Base-by-base conservation (phyloP, 176 grass and related monocot species). In the Alloteropsis semialata region DNA sequence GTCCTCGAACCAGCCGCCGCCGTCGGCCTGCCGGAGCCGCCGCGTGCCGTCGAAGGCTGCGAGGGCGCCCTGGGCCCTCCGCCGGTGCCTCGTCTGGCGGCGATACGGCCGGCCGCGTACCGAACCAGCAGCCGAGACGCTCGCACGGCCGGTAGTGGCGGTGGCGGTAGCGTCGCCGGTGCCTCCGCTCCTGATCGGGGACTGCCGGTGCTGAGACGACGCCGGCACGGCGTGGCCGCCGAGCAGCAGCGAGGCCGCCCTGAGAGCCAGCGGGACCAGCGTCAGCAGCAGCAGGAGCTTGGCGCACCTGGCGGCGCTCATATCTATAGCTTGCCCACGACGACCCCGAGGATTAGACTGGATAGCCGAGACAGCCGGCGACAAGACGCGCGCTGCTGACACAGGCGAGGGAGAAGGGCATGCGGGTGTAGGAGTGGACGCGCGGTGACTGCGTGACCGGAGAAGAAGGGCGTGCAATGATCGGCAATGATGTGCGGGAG, bases 271-370 rank as follows among this genome's bases (percentile, higher is more conserved):
- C 0, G 81, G 54, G 57, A 87, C 8, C 63, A 91, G 81, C 36
- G 81, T 65, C 5, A 91, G 36, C 14, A 91, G 85, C 77, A 81
- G 36, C 13, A 84, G 81, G 13, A 90, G 72, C 84, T 79, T 90
- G 88, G 87, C 1, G 66, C 88, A 83, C 79, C 61, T 86, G 54
- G n/a, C 58, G 54, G n/a, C 58, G 48, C 67, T 56, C 79, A 86
- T 86, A 50, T 30, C 14, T n/a, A n/a, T n/a, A n/a, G n/a, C n/a
- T n/a, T n/a, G n/a, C n/a, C n/a, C n/a, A n/a, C n/a, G n/a, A n/a
- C n/a, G n/a, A n/a, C n/a, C n/a, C n/a, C n/a, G n/a, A n/a, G n/a
- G n/a, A n/a, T n/a, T n/a, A n/a, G n/a, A n/a, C n/a, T n/a, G n/a
- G n/a, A n/a, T n/a, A 34, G 43, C 64, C 64, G 64, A n/a, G 32